Base-by-base conservation (phyloP, 306 rosid species). In the Cicer yamashitae region DNA sequence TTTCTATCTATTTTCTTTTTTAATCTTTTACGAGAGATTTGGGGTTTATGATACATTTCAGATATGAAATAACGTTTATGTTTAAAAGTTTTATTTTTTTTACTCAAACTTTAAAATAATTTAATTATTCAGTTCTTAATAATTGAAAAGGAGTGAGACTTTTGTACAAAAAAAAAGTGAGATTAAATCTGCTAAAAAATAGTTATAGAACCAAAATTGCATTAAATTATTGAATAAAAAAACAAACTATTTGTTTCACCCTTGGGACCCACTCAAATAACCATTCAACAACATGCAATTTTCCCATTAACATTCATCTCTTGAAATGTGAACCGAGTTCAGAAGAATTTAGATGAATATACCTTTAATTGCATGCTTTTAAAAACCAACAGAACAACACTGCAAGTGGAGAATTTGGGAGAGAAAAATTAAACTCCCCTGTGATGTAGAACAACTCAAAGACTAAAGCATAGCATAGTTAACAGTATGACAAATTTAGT, bases 351-450 rank as follows among this genome's bases (percentile, higher is more conserved):
- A 59, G 40, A 59, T 59, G 30, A 58, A 25, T 7, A 12, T 12
- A 59, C 10, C 15, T 66, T 51, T 40, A 41, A 40, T 41, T 51
- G 59, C 72, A 62, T 47, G 67, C 63, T 41, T 79, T 44, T 17
- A 43, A 64, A 79, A 73, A n/a, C 71, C 62, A 56, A 57, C 34
- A 52, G 8, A 46, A 74, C 44, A 64, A 9, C 43, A 25, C 25
- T 22, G 76, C 84, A 68, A 74, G 70, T 15, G 15, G 52, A 74
- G 45, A 74, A 57, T 45, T 40, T 40, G 25, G 34, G 57, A 25
- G 47, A 40, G 50, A 25, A 59, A 57, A 80, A 7, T 7, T 50
- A 41, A 40, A 67, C 61, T 20, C 20, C 44, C 1, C 5, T 64
- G 45, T 17, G 54, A 44, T 22, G 6, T 18, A 63, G 48, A 63